Percentiles rank a stretch among this genome's conserved stretches.
These are phyloP conservation scores for Colletotrichum destructivum DNA, from an alignment of 2,329 filamentous ascomycete species.

Conservation along the genomic window DNA sequence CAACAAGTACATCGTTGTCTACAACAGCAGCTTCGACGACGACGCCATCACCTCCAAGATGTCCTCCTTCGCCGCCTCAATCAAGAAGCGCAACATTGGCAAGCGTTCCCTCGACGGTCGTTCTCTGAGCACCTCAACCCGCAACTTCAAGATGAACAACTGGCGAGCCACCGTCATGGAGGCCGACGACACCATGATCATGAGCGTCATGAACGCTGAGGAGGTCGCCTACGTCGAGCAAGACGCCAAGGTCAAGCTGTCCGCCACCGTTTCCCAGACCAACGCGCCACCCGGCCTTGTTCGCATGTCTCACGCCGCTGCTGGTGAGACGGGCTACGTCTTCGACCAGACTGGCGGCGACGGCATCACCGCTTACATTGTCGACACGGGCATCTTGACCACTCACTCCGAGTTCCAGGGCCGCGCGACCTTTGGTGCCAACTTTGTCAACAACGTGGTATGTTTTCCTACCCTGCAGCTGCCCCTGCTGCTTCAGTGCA, in stretches of 20 bases:
- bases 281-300: constrained; percentile 68
- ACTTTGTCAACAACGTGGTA: constrained; percentile 65
- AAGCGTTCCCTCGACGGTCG: constrained; percentile 65
- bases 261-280: constrained; percentile 63
- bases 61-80: constrained; percentile 60
- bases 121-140: constrained; percentile 62
- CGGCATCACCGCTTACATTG: constrained; percentile 74
- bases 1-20: constrained; percentile 76
- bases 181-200: constrained; percentile 65
- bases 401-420: constrained; percentile 71
- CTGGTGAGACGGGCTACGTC: constrained; percentile 58
- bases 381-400: constrained; percentile 75
- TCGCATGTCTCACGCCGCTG: constrained; percentile 64
- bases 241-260: constrained; percentile 63
- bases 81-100: constrained; percentile 71
- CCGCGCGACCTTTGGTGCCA: constrained; percentile 67
- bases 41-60: constrained; percentile 66
- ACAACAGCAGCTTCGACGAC: constrained; percentile 68
- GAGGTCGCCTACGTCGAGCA: constrained; percentile 70
- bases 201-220: constrained; percentile 62
- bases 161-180: constrained; percentile 70
- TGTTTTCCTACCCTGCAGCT: constrained; percentile 44
- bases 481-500: neutral
- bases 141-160: constrained; percentile 61
- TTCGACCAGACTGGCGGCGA: constrained; percentile 68